Conservation (phyloP, 2,329 filamentous ascomycete species). For the Incumbomyces lentus region DNA sequence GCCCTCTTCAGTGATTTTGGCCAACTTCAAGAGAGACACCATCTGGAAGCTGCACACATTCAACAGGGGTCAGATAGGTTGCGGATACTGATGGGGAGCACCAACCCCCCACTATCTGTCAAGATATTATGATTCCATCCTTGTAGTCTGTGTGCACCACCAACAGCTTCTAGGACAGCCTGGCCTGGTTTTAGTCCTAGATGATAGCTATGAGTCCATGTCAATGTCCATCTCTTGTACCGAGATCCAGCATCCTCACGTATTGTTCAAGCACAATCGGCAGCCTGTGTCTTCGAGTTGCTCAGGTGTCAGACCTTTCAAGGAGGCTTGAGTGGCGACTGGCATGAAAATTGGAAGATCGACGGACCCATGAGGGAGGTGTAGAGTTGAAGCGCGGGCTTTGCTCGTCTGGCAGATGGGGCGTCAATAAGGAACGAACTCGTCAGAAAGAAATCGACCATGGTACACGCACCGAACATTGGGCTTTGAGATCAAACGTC, state of each 20-base stretch:
- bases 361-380: constrained; percentile 83
- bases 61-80: constrained; percentile 18
- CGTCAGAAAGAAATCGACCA: constrained; percentile 5
- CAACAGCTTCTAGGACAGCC: constrained; percentile 72
- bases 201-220: constrained; percentile 50
- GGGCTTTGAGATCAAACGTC: constrained; percentile 65
- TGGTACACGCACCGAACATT: constrained; percentile 59
- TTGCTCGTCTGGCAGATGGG: constrained; percentile 64
- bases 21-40: constrained; percentile 89
- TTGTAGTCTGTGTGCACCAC: constrained; percentile 88
- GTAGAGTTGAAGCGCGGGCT: constrained; percentile 78
- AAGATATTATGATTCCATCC: constrained; percentile 93
- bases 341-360: constrained; percentile 96
- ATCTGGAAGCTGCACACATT: constrained; percentile 76
- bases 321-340: constrained; percentile 88
- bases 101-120: constrained; percentile 52
- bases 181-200: constrained; percentile 91
- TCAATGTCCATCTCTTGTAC: not conserved
- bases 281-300: constrained; percentile 86
- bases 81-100: constrained; percentile 12
- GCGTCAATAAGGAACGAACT: not conserved
- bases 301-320: constrained; percentile 87
- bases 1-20: constrained; percentile 88
- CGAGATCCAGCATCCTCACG: constrained; percentile 26
- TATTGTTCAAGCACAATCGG: constrained; percentile 90